Conservation (phyloP, 2,329 filamentous ascomycete genomes). For the Neoarthrinium moseri region DNA sequence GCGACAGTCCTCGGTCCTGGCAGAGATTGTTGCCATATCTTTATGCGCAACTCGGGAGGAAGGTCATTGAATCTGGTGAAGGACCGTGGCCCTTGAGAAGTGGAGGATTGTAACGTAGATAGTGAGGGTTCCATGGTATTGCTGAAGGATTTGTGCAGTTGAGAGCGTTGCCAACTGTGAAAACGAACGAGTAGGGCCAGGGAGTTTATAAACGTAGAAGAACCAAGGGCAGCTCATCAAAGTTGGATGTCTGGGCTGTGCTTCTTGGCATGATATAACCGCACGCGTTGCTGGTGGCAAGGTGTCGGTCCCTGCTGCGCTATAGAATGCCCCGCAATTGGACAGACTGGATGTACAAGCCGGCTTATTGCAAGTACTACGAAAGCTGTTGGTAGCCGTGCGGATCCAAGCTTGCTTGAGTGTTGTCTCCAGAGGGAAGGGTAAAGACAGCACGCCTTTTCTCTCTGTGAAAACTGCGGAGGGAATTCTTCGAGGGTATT, state of each 20-base stretch:
- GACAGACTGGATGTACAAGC: not conserved
- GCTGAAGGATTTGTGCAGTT: conserved; percentile 19
- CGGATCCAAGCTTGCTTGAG: not conserved
- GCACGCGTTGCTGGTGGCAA: conserved; percentile 5
- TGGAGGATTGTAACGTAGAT: conserved; percentile 14
- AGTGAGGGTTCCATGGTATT: conserved; percentile 18
- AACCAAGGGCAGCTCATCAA: conserved; percentile 20
- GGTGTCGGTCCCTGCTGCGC: not conserved
- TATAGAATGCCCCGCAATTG: not conserved
- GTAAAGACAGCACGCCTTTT: no score
- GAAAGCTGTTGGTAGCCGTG: not conserved
- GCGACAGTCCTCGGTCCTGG: conserved; percentile 26
- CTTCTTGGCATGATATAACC: conserved; percentile 5
- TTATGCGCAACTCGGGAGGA: conserved; percentile 30
- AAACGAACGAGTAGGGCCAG: conserved; percentile 16
- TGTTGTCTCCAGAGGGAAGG: no score
- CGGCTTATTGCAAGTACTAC: not conserved
- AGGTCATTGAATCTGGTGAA: conserved; percentile 28
- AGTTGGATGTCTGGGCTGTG: conserved; percentile 10
- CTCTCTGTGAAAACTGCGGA: no score
- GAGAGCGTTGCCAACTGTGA: conserved; percentile 17
- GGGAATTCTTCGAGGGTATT: no score
- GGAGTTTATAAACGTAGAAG: conserved; percentile 18
- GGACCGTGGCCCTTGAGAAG: conserved; percentile 12
- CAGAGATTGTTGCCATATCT: conserved; percentile 30